Conservation (phyloP, 305 asterid genomes). For the Striga hermonthica region DNA sequence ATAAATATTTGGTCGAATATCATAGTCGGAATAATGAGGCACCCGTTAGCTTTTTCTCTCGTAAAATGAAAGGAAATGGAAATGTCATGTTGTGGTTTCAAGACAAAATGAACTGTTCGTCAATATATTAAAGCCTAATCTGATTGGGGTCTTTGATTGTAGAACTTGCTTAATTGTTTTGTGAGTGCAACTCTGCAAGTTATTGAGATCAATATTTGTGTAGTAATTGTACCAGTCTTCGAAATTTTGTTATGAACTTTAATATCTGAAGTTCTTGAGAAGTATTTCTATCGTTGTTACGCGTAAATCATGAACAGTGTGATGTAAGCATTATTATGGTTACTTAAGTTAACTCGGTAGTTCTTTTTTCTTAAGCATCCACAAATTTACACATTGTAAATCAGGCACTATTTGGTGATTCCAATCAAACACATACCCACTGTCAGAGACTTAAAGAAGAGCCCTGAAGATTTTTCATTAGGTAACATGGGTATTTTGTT, state of each 20-base stretch:
- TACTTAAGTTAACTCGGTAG: too few species aligned
- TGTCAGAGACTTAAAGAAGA: conserved; percentile 51
- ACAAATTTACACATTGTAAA: not conserved
- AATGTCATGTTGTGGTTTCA: not conserved
- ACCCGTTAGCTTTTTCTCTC: not conserved
- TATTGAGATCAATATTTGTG: too few species aligned
- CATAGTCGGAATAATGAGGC: not conserved
- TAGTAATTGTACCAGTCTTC: too few species aligned
- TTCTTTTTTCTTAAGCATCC: too few species aligned
- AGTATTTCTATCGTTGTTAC: too few species aligned
- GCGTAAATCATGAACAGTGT: too few species aligned
- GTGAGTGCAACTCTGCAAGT: too few species aligned
- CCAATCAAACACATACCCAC: conserved; percentile 74
- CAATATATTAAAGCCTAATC: not conserved
- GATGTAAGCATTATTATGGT: too few species aligned
- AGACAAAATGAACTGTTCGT: not conserved
- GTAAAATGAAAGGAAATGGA: not conserved
- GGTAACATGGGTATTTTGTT: conserved; percentile 37
- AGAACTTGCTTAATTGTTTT: too few species aligned
- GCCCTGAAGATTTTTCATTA: conserved; percentile 51
- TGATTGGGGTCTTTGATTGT: too few species aligned
- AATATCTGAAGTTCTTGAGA: too few species aligned
- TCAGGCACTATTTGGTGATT: conserved; percentile 85
- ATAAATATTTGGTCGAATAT: not conserved
- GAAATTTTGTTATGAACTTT: too few species aligned